A percentile compares a stretch with the other conserved stretches of the same genome.
Evolutionary conservation across 192 early-diverging fungal genomes (phyloP).

Genomic region (Umbelopsis isabellina): DNA sequence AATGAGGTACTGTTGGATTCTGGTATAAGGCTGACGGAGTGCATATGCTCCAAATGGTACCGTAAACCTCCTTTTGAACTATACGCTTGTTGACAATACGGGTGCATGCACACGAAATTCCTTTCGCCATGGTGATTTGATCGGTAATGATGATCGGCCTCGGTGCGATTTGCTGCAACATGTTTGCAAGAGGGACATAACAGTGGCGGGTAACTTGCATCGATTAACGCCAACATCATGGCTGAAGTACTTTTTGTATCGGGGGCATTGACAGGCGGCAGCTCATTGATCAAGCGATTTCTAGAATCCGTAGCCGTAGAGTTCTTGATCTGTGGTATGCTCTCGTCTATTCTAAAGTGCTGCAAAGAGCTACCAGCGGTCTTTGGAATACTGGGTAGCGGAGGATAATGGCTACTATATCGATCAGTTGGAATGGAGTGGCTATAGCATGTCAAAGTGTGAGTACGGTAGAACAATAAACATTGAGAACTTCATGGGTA

Average conservation of each 20-base stretch:
- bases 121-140: slow-evolving; percentile 12
- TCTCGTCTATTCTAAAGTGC: slow-evolving; percentile 12
- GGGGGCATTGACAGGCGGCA: not conserved
- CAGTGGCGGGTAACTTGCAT: slow-evolving; percentile 35
- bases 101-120: slow-evolving; percentile 34
- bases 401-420: slow-evolving; percentile 2
- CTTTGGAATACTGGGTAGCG: slow-evolving; percentile 11
- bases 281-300: not conserved
- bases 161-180: slow-evolving; percentile 2
- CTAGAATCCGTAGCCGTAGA: not conserved
- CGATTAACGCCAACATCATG: slow-evolving; percentile 33
- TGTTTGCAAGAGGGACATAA: slow-evolving; percentile 32
- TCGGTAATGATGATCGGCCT: slow-evolving; percentile 29
- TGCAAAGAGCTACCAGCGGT: not conserved
- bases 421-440: not conserved
- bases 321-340: slow-evolving; percentile 17
- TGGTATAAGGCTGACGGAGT: slow-evolving; percentile 22
- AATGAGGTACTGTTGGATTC: slow-evolving; percentile 7
- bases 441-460: not conserved
- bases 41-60: slow-evolving; percentile 37
- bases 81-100: slow-evolving; percentile 32
- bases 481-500: not conserved
- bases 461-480: not conserved
- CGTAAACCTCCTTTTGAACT: slow-evolving; percentile 29
- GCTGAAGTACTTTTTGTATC: slow-evolving; percentile 4